Conservation (phyloP, 495 filamentous ascomycete genomes). For the Penicillium taxi region DNA sequence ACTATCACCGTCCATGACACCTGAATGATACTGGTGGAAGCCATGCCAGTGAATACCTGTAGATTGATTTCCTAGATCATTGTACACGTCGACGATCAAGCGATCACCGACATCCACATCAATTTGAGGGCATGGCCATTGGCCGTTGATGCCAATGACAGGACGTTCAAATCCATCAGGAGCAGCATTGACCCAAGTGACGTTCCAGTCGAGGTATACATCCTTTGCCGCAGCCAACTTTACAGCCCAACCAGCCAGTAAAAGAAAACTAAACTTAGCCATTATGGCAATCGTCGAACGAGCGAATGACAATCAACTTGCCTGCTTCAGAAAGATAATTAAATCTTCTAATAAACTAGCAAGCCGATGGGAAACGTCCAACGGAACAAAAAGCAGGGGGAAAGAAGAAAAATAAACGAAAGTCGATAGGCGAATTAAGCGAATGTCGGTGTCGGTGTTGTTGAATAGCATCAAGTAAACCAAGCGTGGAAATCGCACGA, state of each 20-base stretch:
- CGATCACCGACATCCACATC: conserved; percentile 63
- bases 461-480: not conserved
- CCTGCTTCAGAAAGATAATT: conserved; percentile 11
- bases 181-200: conserved; percentile 73
- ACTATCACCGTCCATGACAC: conserved; percentile 54
- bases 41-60: conserved; percentile 68
- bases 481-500: not conserved
- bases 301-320: conserved; percentile 14
- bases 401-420: conserved; percentile 6
- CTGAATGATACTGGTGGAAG: conserved; percentile 53
- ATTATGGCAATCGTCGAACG: conserved; percentile 11
- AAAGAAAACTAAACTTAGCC: conserved; percentile 16
- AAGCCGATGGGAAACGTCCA: conserved; percentile 1
- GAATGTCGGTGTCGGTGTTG: conserved; percentile 11
- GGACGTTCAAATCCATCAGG: conserved; percentile 68
- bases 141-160: conserved; percentile 72
- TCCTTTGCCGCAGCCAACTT: conserved; percentile 24
- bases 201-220: conserved; percentile 54
- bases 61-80: conserved; percentile 63
- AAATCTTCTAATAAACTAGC: conserved; percentile 13
- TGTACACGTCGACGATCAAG: conserved; percentile 65
- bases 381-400: not conserved
- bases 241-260: conserved; percentile 17
- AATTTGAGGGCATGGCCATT: conserved; percentile 70
- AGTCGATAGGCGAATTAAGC: conserved; percentile 14